Conservation (phyloP, 305 asterid genomes). For the Solanum hybrid region DNA sequence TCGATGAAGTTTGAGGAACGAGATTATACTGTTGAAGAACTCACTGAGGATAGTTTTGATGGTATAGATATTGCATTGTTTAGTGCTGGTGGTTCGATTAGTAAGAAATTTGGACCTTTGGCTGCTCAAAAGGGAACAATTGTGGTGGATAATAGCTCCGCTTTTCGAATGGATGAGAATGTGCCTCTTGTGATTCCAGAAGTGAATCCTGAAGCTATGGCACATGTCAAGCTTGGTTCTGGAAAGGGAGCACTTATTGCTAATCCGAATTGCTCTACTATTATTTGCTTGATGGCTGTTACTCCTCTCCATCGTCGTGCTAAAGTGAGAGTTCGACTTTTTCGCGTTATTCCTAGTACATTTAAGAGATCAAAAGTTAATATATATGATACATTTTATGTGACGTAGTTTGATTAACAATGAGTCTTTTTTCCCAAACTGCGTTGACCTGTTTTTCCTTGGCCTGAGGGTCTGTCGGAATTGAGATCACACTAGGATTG, state of each 20-base stretch:
- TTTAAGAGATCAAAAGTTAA: not conserved
- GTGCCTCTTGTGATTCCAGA: constrained; percentile 88
- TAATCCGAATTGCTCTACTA: constrained; percentile 89
- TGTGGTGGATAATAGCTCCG: constrained; percentile 96
- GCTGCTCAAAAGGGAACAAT: constrained; percentile 67
- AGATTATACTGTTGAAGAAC: constrained; percentile 46
- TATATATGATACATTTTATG: not conserved
- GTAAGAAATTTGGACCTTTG: constrained; percentile 73
- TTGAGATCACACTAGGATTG: not conserved
- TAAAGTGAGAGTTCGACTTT: constrained; percentile 31
- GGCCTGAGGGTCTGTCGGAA: not conserved
- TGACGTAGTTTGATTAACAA: not conserved
- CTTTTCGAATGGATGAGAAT: constrained; percentile 88
- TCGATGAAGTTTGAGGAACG: constrained; percentile 32
- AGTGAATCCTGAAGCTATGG: constrained; percentile 86
- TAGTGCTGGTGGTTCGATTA: constrained; percentile 86
- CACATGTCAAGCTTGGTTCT: constrained; percentile 48
- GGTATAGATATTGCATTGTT: constrained; percentile 72
- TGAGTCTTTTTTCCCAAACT: not conserved
- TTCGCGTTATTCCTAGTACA: not conserved
- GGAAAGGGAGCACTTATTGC: constrained; percentile 89
- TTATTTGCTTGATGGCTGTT: constrained; percentile 89
- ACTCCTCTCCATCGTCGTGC: constrained; percentile 92
- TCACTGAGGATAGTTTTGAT: constrained; percentile 53
- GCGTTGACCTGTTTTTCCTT: not conserved